Base-by-base conservation (phyloP, 2,329 filamentous ascomycete genomes). In the Scedosporium apiospermum region DNA sequence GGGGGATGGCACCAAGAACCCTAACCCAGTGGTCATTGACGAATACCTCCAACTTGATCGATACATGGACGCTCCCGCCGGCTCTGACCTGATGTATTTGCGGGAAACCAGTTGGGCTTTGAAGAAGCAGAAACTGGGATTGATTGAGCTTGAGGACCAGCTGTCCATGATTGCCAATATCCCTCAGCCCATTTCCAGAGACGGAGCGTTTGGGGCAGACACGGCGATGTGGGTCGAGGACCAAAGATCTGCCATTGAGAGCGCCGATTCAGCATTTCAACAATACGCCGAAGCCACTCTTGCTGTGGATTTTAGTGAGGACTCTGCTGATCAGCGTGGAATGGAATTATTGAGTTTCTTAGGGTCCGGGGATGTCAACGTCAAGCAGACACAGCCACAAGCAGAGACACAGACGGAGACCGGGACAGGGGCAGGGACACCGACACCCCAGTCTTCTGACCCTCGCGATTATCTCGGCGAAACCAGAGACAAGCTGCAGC, bases 21-120 rank as follows among this genome's bases (percentile, higher is more conserved):
- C 85, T 62, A 87, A 92, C 65, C 85, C 90, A 10, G 83, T 99
- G 12, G 81, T 85, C 21, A 85, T 99, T n/a, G 87, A 88, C 4
- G 88, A 95, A 66, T 87, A 82, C 1, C 81, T 99, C 12, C 96
- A 90, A 70, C 80, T 99, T 61, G 95, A 98, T 74, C 85, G 93
- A 30, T 99, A 96, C 73, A 88, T 93, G 81, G 87, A 91, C 65
- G 83, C 84, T 4, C 78, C 81, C 1, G 78, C 80, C 4, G 80
- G 85, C 49, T 83, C 86, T 2, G 76, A 82, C 1, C 76, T 91
- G 2, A 83, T 90, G 71, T 76, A 81, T 53, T 80, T 83, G 53
- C 86, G 91, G 30, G 81, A 87, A 65, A 79, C 88, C 65, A 85
- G 85, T 55, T 97, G 93, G 93, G 81, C 83, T 6, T 63, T 77